Conservation (phyloP, 148 eudicot genomes). For the Vaccinium corymbosum region DNA sequence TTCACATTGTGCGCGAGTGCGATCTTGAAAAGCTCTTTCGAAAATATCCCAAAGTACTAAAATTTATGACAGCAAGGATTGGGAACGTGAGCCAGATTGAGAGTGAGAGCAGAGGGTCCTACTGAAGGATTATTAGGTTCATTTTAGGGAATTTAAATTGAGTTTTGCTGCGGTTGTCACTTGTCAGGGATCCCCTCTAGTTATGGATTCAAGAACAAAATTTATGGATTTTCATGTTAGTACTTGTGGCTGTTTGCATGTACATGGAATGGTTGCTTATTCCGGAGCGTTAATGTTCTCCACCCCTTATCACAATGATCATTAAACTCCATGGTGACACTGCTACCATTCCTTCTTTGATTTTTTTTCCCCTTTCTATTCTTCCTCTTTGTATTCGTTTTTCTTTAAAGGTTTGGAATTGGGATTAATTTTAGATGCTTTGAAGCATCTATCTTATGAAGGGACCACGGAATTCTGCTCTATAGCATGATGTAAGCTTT, state of each 20-base stretch:
- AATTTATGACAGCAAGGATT: not conserved
- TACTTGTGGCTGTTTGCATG: not conserved
- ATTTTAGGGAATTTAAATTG: not conserved
- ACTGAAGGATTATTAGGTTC: not conserved
- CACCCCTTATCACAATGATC: not conserved
- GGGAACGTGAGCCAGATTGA: not conserved
- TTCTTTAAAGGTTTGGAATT: not conserved
- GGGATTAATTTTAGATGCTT: not conserved
- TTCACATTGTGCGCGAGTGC: no score
- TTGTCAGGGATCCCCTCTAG: not conserved
- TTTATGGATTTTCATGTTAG: not conserved
- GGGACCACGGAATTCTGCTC: not conserved
- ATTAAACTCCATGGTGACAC: not conserved
- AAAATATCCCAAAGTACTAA: not conserved
- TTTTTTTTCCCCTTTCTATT: not conserved
- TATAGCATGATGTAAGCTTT: not conserved
- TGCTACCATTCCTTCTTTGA: not conserved
- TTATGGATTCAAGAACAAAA: not conserved
- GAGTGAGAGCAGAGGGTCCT: not conserved
- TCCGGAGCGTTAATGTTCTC: not conserved
- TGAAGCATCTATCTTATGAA: not conserved
- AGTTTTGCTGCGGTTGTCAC: no score
- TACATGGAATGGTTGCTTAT: not conserved
- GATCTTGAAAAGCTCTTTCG: not conserved
- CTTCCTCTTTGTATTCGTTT: not conserved